Evolutionary conservation across 805 yeast genomes (phyloP).

Genomic region (Saccharomycopsis capsularis): DNA sequence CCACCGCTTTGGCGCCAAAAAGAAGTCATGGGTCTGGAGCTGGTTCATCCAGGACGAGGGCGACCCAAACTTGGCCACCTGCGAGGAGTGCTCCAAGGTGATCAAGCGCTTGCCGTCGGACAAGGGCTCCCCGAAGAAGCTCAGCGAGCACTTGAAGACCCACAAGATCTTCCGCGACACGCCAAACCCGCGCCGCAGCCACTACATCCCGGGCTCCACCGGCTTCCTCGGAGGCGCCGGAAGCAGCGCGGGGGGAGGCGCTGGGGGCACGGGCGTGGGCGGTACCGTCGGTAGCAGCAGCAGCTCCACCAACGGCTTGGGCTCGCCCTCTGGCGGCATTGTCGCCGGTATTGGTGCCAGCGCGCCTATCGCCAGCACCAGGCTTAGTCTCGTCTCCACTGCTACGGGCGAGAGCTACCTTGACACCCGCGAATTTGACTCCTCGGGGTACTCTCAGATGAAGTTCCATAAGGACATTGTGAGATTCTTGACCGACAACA

Average conservation of each 20-base stretch:
- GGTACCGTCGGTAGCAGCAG: constrained; percentile 31
- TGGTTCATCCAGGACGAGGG: constrained; percentile 49
- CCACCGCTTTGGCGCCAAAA: constrained; percentile 52
- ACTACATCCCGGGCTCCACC: neutral
- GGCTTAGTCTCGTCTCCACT: neutral
- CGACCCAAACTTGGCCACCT: constrained; percentile 45
- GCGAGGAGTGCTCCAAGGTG: constrained; percentile 47
- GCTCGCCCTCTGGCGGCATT: neutral
- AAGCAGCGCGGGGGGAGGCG: constrained; percentile 26
- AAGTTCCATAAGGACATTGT: constrained; percentile 46
- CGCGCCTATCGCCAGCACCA: neutral
- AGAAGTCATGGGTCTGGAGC: constrained; percentile 57
- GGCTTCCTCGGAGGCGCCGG: neutral
- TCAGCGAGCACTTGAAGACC: constrained; percentile 49
- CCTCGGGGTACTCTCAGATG: constrained; percentile 31
- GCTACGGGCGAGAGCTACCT: neutral
- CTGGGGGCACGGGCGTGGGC: no score
- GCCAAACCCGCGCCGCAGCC: constrained; percentile 33
- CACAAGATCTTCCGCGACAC: constrained; percentile 41
- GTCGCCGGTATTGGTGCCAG: neutral
- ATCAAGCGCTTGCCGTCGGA: constrained; percentile 43
- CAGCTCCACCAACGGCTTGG: neutral
- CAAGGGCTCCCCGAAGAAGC: constrained; percentile 53
- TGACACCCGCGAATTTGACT: constrained; percentile 11
- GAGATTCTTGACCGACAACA: constrained; percentile 46